These are phyloP conservation scores for Cercophora scortea DNA, from an alignment of 495 filamentous ascomycete species.

Conservation along the genomic window DNA sequence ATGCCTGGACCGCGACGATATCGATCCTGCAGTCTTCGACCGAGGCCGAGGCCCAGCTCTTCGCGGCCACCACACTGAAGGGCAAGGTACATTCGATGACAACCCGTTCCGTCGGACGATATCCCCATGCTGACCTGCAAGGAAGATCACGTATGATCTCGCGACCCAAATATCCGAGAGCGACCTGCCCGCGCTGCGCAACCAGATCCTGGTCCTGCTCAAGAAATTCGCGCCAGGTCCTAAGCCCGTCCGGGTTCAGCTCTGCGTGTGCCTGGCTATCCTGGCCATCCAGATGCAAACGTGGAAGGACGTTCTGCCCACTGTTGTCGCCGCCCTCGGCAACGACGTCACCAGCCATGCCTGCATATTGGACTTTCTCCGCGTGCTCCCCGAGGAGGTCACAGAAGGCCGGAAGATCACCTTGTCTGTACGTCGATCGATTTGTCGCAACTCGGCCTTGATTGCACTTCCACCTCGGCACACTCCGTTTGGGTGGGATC, in stretches of 20 bases:
- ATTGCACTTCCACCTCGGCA: conserved; percentile 20
- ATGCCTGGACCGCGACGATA: conserved; percentile 85
- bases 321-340: conserved; percentile 72
- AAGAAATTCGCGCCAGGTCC: conserved; percentile 72
- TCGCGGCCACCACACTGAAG: conserved; percentile 93
- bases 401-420: conserved; percentile 98
- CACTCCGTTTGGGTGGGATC: conserved; percentile 32
- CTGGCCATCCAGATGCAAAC: conserved; percentile 91
- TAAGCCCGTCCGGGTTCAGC: conserved; percentile 84
- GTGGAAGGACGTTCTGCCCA: conserved; percentile 88
- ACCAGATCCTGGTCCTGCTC: conserved; percentile 73
- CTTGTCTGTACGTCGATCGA: conserved; percentile 83
- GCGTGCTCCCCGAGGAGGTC: conserved; percentile 96
- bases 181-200: conserved; percentile 66
- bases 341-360: conserved; percentile 66
- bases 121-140: conserved; percentile 13
- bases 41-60: conserved; percentile 78
- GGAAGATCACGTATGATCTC: conserved; percentile 45
- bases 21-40: conserved; percentile 71
- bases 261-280: conserved; percentile 90
- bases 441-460: conserved; percentile 37
- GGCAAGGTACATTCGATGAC: conserved; percentile 67
- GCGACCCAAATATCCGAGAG: conserved; percentile 64
- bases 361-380: conserved; percentile 89
- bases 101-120: background rate